Base-by-base conservation (phyloP, 2,329 filamentous ascomycete species). In the Didymella arachidicola region DNA sequence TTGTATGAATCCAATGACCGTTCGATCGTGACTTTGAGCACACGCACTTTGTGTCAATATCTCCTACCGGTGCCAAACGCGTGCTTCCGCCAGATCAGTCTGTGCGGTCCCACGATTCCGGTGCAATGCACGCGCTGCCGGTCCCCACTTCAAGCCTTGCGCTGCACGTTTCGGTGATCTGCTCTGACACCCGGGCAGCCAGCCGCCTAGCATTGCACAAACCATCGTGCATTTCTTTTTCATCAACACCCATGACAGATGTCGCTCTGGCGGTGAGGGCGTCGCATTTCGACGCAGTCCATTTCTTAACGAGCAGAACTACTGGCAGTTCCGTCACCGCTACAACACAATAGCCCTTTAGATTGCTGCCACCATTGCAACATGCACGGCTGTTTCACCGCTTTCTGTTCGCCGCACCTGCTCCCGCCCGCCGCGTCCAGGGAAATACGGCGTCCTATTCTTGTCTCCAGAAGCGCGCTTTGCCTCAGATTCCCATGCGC, bases 31-130 rank as follows among this genome's bases (percentile, higher is more conserved):
- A 52, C 36, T 43, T 4, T 39, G 27, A 57, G 51, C 27, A 47
- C 34, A 41, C 22, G 22, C 60, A 53, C 52, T 53, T 53, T 55
- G 48, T 61, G 38, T 59, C 62, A 53, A 50, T 57, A 47, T 47
- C 26, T 27, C 48, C 50, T 54, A 36, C 26, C 45, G 41, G 47
- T 51, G 32, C 45, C 50, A 59, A 32, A 49, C 49, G 49, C 44
- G 25, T 62, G 67, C 70, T 73, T 73, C 72, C 62, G 68, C 64
- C 65, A 72, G 70, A 76, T 75, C 72, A 63, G 73, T 74, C 74
- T 66, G 73, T 76, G 74, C 58, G 60, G 55, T 64, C 56, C 64
- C 67, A 69, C 64, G 61, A 63, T 53, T 56, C 59, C 60, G 62
- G 57, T 52, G 50, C 48, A 62, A 61, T 61, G 68, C 68, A 66